Evolutionary conservation across 768 basidiomycete species (phyloP).

Genomic region (Lentinula detonsa): DNA sequence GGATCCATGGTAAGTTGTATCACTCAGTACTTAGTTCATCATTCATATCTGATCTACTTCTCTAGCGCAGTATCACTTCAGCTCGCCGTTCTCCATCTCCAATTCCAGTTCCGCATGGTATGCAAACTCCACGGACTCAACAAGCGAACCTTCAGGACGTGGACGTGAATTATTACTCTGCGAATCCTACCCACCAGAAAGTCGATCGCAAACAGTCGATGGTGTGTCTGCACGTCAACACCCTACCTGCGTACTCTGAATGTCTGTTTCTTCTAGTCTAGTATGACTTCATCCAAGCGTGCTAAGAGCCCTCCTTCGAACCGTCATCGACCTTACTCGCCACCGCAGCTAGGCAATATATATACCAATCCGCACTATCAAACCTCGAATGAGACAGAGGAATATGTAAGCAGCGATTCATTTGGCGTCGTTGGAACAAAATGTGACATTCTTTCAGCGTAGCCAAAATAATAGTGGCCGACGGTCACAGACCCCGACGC

Average conservation of each 20-base stretch:
- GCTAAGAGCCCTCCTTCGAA: neutral
- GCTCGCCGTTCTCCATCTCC: neutral
- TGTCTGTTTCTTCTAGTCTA: neutral
- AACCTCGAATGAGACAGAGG: neutral
- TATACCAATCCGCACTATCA: conserved; percentile 5
- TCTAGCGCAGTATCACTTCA: conserved; percentile 1
- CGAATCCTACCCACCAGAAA: neutral
- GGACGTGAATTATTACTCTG: neutral
- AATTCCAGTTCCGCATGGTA: neutral
- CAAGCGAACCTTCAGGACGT: neutral
- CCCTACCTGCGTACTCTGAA: neutral
- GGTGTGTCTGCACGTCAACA: neutral
- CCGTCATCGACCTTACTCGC: neutral
- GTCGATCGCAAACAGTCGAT: neutral
- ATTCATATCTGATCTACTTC: neutral
- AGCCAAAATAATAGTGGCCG: neutral
- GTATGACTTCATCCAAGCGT: neutral
- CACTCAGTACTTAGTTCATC: neutral
- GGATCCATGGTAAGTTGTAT: conserved; percentile 28
- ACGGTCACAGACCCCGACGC: conserved; percentile 1
- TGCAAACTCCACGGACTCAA: neutral
- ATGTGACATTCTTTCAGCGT: neutral
- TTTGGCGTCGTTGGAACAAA: too few relatives aligned
- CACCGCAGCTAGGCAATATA: neutral
- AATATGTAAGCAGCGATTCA: neutral